These are phyloP conservation scores for Tubosaeta brunneosetosa DNA, from an alignment of 768 basidiomycete species.

Conservation along the genomic window DNA sequence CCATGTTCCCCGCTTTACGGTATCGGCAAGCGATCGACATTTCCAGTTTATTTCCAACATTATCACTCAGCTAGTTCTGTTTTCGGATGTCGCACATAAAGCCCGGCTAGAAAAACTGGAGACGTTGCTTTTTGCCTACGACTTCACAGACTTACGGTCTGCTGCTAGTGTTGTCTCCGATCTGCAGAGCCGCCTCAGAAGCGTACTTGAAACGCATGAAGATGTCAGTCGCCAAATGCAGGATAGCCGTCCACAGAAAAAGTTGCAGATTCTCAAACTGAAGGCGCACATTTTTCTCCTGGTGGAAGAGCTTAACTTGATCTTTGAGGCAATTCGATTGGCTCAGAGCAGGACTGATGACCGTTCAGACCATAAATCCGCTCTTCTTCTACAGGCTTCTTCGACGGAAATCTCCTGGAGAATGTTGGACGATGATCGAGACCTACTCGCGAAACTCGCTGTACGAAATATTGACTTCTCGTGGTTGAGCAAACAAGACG, in stretches of 20 bases:
- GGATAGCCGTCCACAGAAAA: conserved; percentile 35
- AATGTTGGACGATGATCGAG: conserved; percentile 72
- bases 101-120: conserved; percentile 74
- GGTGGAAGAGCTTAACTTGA: conserved; percentile 72
- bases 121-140: conserved; percentile 80
- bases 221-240: conserved; percentile 35
- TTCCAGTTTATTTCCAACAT: conserved; percentile 84
- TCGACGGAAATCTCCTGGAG: conserved; percentile 89
- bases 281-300: conserved; percentile 69
- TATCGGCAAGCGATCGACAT: conserved; percentile 77
- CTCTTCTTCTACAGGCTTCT: conserved; percentile 73
- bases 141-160: conserved; percentile 72
- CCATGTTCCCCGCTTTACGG: conserved; percentile 80
- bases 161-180: conserved; percentile 67
- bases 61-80: conserved; percentile 82
- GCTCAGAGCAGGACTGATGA: conserved; percentile 73
- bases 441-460: conserved; percentile 82
- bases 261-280: conserved; percentile 58
- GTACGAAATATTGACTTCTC: conserved; percentile 72
- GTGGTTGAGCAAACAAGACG: conserved; percentile 84
- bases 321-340: conserved; percentile 83
- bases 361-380: conserved; percentile 69
- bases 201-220: conserved; percentile 48
- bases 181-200: conserved; percentile 71
- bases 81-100: conserved; percentile 82